Evolutionary conservation across 306 rosid species (phyloP).

Genomic region (Gastrolobium villosum): DNA sequence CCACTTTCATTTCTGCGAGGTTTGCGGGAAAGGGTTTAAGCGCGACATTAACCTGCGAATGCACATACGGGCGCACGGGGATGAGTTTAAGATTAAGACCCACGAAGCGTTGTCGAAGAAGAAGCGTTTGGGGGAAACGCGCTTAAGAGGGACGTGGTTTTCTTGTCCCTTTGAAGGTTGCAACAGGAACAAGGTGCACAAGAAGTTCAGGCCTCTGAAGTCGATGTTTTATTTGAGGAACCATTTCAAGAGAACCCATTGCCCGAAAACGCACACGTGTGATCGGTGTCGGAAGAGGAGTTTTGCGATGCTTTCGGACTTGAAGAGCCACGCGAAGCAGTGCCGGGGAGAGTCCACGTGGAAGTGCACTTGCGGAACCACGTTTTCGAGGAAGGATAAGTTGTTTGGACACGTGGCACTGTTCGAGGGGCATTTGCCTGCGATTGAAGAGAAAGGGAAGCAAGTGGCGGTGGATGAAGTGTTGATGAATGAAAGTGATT

Average conservation of each 20-base stretch:
- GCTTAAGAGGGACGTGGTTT: slow-evolving; percentile 44
- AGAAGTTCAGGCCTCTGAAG: slow-evolving; percentile 67
- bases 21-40: slow-evolving; percentile 82
- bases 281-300: slow-evolving; percentile 71
- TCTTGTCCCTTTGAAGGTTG: slow-evolving; percentile 77
- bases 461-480: slow-evolving; percentile 35
- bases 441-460: slow-evolving; percentile 38
- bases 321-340: slow-evolving; percentile 72
- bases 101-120: slow-evolving; percentile 57
- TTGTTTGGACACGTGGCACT: slow-evolving; percentile 74
- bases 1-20: slow-evolving; percentile 71
- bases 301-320: slow-evolving; percentile 71
- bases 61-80: slow-evolving; percentile 91
- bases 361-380: slow-evolving; percentile 78
- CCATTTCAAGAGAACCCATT: slow-evolving; percentile 85
- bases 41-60: slow-evolving; percentile 79
- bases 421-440: slow-evolving; percentile 73
- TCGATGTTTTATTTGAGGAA: slow-evolving; percentile 72
- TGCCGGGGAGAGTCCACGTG: slow-evolving; percentile 69
- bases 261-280: slow-evolving; percentile 73
- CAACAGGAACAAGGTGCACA: slow-evolving; percentile 59
- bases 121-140: slow-evolving; percentile 3
- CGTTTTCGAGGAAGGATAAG: slow-evolving; percentile 75
- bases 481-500: not conserved
- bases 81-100: slow-evolving; percentile 71